Percentiles rank a stretch among this genome's conserved stretches.
These are phyloP conservation scores for Galerina marginata DNA, from an alignment of 768 basidiomycete species.

Conservation along the genomic window DNA sequence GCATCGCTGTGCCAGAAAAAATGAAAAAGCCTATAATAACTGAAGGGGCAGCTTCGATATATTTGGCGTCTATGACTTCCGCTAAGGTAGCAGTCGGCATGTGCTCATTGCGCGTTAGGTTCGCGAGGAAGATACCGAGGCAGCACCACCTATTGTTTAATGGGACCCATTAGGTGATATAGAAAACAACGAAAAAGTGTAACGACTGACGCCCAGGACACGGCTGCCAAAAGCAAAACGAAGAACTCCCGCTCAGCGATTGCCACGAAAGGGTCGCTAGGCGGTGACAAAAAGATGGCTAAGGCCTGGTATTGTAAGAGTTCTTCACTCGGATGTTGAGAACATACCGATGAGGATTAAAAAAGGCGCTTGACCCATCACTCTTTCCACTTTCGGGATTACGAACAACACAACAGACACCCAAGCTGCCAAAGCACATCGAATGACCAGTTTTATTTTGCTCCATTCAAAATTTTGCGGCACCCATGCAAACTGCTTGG, in stretches of 20 bases:
- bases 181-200: neutral
- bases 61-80: conserved; percentile 55
- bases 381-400: conserved; percentile 49
- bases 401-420: conserved; percentile 62
- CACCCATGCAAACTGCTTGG: conserved; percentile 51
- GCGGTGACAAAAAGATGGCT: conserved; percentile 73
- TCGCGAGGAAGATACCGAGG: conserved; percentile 67
- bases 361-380: conserved; percentile 72
- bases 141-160: conserved; percentile 59
- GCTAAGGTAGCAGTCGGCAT: conserved; percentile 41
- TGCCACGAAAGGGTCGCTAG: conserved; percentile 69
- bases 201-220: conserved; percentile 65
- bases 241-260: conserved; percentile 70
- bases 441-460: conserved; percentile 67
- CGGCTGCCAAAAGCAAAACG: conserved; percentile 52
- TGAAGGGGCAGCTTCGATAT: conserved; percentile 66
- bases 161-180: neutral
- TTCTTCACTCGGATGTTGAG: neutral
- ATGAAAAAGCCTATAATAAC: conserved; percentile 67
- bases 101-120: conserved; percentile 54
- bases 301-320: neutral
- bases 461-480: conserved; percentile 60
- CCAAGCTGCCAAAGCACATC: conserved; percentile 69
- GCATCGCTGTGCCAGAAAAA: conserved; percentile 60
- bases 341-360: conserved; percentile 62